A percentile compares a stretch with the other conserved stretches of the same genome.
phyloP scores from a whole-genome alignment of 495 filamentous ascomycete species.

The Aspergillus carlsbadensis region DNA sequence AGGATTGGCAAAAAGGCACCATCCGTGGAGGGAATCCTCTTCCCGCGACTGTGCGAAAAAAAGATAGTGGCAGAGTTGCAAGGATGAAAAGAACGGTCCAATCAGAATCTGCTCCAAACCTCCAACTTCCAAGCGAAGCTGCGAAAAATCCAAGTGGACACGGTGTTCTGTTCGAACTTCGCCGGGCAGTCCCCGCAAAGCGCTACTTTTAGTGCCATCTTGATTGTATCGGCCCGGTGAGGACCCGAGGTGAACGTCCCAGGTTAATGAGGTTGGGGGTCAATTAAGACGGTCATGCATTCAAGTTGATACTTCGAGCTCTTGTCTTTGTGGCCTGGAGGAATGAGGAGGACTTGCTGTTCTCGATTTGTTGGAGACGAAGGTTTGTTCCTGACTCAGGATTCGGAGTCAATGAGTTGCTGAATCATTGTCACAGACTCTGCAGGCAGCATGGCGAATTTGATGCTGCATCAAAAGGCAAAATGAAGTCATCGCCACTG shows the following conservation, averaged over 20 bases:
- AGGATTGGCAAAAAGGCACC: slow-evolving; percentile 5
- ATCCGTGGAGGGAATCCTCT: neutral
- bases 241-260: neutral
- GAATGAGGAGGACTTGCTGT: neutral
- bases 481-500: neutral
- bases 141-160: slow-evolving; percentile 13
- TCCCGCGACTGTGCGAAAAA: neutral
- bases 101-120: too few species aligned
- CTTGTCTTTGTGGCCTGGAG: neutral
- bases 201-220: slow-evolving; percentile 11
- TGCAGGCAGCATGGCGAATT: neutral
- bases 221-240: slow-evolving; percentile 1
- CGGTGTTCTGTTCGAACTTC: slow-evolving; percentile 18
- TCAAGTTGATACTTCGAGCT: neutral
- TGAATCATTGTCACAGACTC: neutral
- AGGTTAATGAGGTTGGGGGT: neutral
- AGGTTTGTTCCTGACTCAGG: neutral
- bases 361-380: neutral
- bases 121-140: neutral
- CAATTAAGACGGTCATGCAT: neutral
- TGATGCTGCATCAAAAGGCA: neutral
- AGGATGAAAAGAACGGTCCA: too few species aligned
- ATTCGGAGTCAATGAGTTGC: slow-evolving; percentile 3
- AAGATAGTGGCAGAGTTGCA: too few species aligned
- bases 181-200: slow-evolving; percentile 17